Evolutionary conservation across 352 stramenopile species (phyloP).

Genomic region (Pythium insidiosum): DNA sequence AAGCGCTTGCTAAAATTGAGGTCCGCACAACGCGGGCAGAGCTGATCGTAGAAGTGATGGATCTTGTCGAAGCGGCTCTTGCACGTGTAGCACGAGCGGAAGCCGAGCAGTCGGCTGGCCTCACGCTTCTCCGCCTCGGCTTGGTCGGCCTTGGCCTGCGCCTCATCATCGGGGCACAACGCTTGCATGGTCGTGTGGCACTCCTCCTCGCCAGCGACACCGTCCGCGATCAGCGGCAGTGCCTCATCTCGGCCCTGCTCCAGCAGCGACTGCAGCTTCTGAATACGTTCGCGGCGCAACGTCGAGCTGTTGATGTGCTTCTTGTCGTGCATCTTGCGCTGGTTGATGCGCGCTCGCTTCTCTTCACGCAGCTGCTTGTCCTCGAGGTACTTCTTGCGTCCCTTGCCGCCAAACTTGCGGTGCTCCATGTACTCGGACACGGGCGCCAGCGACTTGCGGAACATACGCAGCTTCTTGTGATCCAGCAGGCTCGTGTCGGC

Average conservation of each 20-base stretch:
- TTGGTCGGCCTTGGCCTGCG: constrained; percentile 45
- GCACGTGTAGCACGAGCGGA: constrained; percentile 95
- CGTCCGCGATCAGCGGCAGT: constrained; percentile 89
- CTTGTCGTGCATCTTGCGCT: constrained; percentile 87
- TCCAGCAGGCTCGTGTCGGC: constrained; percentile 51
- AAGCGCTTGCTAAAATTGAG: constrained; percentile 95
- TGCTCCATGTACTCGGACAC: constrained; percentile 73
- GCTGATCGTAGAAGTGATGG: constrained; percentile 95
- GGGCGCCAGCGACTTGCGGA: constrained; percentile 76
- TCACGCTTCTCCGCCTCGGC: constrained; percentile 38
- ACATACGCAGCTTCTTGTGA: constrained; percentile 60
- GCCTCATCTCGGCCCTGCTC: constrained; percentile 71
- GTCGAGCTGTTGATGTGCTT: constrained; percentile 92
- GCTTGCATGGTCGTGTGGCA: constrained; percentile 53
- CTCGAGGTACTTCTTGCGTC: constrained; percentile 84
- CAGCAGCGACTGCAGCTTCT: constrained; percentile 88
- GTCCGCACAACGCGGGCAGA: constrained; percentile 91
- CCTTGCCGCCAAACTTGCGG: constrained; percentile 77
- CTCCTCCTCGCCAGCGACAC: constrained; percentile 63
- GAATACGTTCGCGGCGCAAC: constrained; percentile 84
- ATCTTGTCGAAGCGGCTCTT: constrained; percentile 93
- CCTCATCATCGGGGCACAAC: constrained; percentile 45
- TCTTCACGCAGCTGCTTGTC: constrained; percentile 83
- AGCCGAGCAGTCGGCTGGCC: constrained; percentile 54
- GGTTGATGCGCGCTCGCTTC: constrained; percentile 75